phyloP scores from a whole-genome alignment of 768 basidiomycete genomes.

The Cantharellus anzutake region DNA sequence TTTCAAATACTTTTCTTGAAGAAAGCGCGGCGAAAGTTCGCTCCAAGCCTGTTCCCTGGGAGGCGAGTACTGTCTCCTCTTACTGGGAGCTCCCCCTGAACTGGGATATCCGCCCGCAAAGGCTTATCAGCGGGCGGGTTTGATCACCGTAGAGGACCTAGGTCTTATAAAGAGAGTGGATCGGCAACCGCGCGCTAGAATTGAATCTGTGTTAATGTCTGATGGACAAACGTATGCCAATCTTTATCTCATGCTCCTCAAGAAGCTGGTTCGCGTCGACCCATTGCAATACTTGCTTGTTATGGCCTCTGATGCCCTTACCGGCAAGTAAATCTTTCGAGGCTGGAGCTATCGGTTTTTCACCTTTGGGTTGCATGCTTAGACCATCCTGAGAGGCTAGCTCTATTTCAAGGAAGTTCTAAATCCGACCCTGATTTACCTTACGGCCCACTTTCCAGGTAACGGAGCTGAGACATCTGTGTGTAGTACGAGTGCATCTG shows the following conservation, averaged over 20 bases:
- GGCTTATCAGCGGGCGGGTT: slow-evolving; percentile 90
- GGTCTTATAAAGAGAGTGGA: slow-evolving; percentile 79
- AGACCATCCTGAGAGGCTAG: slow-evolving; percentile 8
- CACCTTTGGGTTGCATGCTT: neutral
- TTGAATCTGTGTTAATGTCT: slow-evolving; percentile 57
- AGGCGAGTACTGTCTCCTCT: slow-evolving; percentile 31
- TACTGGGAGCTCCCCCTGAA: too few relatives aligned
- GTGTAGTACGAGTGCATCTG: neutral
- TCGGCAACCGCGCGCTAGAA: slow-evolving; percentile 52
- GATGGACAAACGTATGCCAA: slow-evolving; percentile 70
- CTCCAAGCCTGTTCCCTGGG: slow-evolving; percentile 88
- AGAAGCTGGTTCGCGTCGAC: slow-evolving; percentile 67
- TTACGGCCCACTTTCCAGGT: slow-evolving; percentile 64
- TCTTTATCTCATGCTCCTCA: slow-evolving; percentile 80
- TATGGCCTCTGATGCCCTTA: slow-evolving; percentile 72
- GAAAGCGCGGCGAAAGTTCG: slow-evolving; percentile 76
- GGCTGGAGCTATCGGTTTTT: neutral
- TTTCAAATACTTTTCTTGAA: slow-evolving; percentile 70
- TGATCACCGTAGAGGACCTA: slow-evolving; percentile 77
- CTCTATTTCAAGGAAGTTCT: slow-evolving; percentile 43
- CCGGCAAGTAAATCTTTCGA: slow-evolving; percentile 30
- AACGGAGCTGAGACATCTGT: neutral
- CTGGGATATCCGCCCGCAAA: slow-evolving; percentile 16
- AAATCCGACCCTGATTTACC: slow-evolving; percentile 64
- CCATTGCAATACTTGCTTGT: slow-evolving; percentile 78